Conservation (phyloP, 129 eudicot genomes). For the Heracleum sosnowskyi region DNA sequence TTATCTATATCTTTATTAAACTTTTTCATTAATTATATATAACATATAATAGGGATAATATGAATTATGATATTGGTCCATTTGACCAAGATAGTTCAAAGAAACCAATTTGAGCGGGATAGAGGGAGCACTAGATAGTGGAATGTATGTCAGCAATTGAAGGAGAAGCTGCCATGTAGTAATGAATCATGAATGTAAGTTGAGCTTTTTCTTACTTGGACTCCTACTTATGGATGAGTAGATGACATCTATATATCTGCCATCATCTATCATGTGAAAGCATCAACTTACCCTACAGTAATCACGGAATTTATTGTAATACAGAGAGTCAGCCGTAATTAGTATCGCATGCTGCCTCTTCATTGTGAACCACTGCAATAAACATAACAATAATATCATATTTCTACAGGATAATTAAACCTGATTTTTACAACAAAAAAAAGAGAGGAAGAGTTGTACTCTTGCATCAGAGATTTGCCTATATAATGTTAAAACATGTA, state of each 20-base stretch:
- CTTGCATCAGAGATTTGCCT: background rate
- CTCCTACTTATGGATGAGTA: background rate
- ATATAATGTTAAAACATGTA: background rate
- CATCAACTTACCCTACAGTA: constrained; percentile 56
- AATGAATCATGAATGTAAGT: background rate
- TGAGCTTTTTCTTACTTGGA: background rate
- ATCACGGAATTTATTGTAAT: constrained; percentile 60
- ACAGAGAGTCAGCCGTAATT: constrained; percentile 66
- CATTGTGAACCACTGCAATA: constrained; percentile 81
- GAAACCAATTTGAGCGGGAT: too few relatives aligned
- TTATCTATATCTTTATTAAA: too few relatives aligned
- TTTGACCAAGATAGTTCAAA: too few relatives aligned
- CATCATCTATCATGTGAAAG: background rate
- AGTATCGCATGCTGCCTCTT: constrained; percentile 63
- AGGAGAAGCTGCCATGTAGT: background rate
- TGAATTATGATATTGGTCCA: too few relatives aligned
- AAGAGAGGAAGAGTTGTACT: constrained; percentile 1
- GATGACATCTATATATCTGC: constrained; percentile 2
- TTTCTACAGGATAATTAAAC: background rate
- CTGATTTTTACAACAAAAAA: background rate
- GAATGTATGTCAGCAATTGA: background rate
- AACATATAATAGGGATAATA: too few relatives aligned
- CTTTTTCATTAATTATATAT: too few relatives aligned
- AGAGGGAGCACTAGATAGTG: too few relatives aligned
- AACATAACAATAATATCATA: constrained; percentile 8